phyloP scores from a whole-genome alignment of 441 rosid genomes.

The Raphanus hybrid region DNA sequence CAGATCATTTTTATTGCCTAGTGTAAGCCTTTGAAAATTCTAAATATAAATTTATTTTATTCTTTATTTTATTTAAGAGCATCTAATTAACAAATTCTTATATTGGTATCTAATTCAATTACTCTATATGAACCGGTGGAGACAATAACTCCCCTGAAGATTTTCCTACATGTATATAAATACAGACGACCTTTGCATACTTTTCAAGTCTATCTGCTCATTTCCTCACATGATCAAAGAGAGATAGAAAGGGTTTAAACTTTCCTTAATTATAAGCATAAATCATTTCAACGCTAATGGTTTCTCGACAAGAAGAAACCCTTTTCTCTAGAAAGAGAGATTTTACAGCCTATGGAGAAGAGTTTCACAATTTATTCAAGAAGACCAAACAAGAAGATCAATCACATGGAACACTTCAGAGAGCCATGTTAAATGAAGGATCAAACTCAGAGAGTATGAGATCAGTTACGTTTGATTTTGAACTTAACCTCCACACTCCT shows the following conservation, averaged over 20 bases:
- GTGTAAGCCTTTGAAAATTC: neutral
- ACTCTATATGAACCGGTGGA: constrained; percentile 42
- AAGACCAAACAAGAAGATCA: constrained; percentile 40
- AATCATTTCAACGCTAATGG: constrained; percentile 30
- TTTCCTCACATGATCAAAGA: constrained; percentile 36
- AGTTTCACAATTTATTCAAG: constrained; percentile 35
- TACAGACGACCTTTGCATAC: constrained; percentile 13
- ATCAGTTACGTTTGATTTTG: constrained; percentile 49
- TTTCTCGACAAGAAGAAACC: constrained; percentile 40
- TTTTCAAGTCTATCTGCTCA: constrained; percentile 28
- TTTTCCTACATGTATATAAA: constrained; percentile 38
- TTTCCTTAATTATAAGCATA: constrained; percentile 3
- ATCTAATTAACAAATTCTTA: constrained; percentile 16
- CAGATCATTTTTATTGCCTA: constrained; percentile 12
- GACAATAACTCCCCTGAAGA: constrained; percentile 47
- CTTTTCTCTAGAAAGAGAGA: constrained; percentile 43
- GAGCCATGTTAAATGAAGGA: constrained; percentile 13
- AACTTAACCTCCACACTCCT: constrained; percentile 73
- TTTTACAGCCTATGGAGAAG: constrained; percentile 31
- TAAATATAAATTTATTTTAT: neutral
- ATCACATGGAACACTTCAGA: constrained; percentile 29
- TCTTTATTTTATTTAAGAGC: neutral
- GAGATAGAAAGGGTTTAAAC: constrained; percentile 10
- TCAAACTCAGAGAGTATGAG: constrained; percentile 34
- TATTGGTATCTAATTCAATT: constrained; percentile 38